These are phyloP conservation scores for Ramaria sp. DNA, from an alignment of 768 basidiomycete genomes.

Conservation along the genomic window DNA sequence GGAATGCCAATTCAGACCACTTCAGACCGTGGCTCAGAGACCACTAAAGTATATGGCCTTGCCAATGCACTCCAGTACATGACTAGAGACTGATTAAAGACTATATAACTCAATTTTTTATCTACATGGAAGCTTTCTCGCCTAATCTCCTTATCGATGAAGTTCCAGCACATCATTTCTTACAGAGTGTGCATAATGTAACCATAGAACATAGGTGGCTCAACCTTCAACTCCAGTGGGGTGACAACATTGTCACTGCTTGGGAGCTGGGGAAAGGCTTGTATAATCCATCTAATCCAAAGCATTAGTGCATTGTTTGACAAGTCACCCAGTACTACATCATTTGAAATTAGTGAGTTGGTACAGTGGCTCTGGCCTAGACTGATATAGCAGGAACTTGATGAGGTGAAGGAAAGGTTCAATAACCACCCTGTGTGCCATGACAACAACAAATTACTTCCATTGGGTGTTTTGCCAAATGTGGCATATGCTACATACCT, in stretches of 20 bases:
- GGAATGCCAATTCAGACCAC: too few species aligned
- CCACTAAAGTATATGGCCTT: too few species aligned
- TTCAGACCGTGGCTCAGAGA: too few species aligned
- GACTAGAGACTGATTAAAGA: not conserved
- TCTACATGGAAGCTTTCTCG: conserved; percentile 15
- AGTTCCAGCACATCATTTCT: conserved; percentile 20
- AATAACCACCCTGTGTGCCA: conserved; percentile 21
- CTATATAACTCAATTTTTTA: not conserved
- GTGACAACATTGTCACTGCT: conserved; percentile 21
- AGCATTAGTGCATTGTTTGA: conserved; percentile 13
- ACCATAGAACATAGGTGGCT: conserved; percentile 23
- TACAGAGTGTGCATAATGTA: conserved; percentile 13
- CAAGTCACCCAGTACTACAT: not conserved
- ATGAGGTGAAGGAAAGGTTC: conserved; percentile 10
- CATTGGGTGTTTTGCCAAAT: not conserved
- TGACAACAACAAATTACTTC: conserved; percentile 20
- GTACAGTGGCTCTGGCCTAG: conserved; percentile 17
- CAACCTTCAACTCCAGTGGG: conserved; percentile 21
- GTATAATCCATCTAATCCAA: conserved; percentile 14
- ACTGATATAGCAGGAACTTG: conserved; percentile 12
- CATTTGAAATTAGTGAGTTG: not conserved
- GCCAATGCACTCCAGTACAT: too few species aligned
- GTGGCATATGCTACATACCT: not conserved
- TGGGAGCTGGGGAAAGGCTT: conserved; percentile 10
- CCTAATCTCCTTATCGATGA: conserved; percentile 12